Conservation (phyloP, 108 stramenopile genomes). For the Cylindrotheca closterium region DNA sequence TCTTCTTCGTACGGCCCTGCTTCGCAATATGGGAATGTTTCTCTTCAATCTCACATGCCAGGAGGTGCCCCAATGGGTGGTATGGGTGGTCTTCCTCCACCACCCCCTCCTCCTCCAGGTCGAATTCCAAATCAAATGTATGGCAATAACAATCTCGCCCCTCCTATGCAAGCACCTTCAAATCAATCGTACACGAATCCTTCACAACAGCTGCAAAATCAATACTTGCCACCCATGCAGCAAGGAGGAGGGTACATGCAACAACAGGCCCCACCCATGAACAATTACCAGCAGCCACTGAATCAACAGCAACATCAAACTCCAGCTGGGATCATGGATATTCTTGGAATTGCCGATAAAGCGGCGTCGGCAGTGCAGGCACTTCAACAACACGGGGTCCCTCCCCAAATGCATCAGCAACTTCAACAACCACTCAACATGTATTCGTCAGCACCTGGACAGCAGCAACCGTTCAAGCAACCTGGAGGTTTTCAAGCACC, state of each 20-base stretch:
- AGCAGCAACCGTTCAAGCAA: constrained; percentile 9
- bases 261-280: too few relatives aligned
- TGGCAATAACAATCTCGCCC: neutral
- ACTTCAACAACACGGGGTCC: constrained; percentile 33
- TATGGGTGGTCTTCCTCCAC: neutral
- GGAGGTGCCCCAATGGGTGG: constrained; percentile 2
- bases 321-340: constrained; percentile 42
- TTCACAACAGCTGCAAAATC: neutral
- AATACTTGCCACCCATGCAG: constrained; percentile 8
- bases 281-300: constrained; percentile 28
- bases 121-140: neutral
- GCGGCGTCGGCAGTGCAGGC: constrained; percentile 68
- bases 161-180: neutral
- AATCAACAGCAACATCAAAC: constrained; percentile 26
- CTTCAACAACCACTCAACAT: too few relatives aligned
- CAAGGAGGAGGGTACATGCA: neutral
- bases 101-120: neutral
- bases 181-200: neutral
- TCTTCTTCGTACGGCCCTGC: neutral
- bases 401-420: too few relatives aligned
- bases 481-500: constrained; percentile 8
- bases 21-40: neutral
- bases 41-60: constrained; percentile 3
- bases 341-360: constrained; percentile 75
- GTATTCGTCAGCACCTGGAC: constrained; percentile 2